phyloP scores from a whole-genome alignment of 306 rosid species.

The Trifolium pratense region DNA sequence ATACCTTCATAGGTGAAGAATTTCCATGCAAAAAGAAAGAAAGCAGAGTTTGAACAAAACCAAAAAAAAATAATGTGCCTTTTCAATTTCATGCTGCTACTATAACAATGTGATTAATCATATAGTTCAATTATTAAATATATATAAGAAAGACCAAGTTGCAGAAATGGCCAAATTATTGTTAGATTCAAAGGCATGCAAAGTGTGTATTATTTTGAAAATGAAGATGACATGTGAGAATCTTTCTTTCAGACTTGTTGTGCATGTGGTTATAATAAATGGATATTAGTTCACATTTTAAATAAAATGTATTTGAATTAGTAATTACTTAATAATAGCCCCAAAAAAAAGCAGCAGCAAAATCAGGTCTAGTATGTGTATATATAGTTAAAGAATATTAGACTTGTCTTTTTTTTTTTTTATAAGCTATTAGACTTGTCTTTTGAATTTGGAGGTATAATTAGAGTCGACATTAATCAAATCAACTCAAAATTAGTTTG shows the following conservation, averaged over 20 bases:
- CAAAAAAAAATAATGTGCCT: slow-evolving; percentile 29
- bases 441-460: no score
- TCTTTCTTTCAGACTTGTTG: neutral
- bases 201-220: neutral
- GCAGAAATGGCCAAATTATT: slow-evolving; percentile 40
- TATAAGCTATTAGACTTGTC: no score
- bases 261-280: neutral
- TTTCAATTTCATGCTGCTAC: slow-evolving; percentile 16
- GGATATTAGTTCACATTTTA: neutral
- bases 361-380: no score
- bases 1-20: slow-evolving; percentile 23
- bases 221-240: slow-evolving; percentile 1
- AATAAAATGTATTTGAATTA: no score
- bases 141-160: slow-evolving; percentile 42
- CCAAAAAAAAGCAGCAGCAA: no score
- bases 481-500: no score
- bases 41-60: slow-evolving; percentile 38
- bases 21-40: slow-evolving; percentile 47
- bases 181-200: slow-evolving; percentile 10
- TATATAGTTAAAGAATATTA: no score
- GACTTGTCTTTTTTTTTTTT: no score
- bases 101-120: slow-evolving; percentile 35
- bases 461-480: no score
- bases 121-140: slow-evolving; percentile 2
- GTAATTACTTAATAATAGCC: no score